These are phyloP conservation scores for Amylocarpus encephaloides DNA, from an alignment of 2,329 filamentous ascomycete species.

Conservation along the genomic window DNA sequence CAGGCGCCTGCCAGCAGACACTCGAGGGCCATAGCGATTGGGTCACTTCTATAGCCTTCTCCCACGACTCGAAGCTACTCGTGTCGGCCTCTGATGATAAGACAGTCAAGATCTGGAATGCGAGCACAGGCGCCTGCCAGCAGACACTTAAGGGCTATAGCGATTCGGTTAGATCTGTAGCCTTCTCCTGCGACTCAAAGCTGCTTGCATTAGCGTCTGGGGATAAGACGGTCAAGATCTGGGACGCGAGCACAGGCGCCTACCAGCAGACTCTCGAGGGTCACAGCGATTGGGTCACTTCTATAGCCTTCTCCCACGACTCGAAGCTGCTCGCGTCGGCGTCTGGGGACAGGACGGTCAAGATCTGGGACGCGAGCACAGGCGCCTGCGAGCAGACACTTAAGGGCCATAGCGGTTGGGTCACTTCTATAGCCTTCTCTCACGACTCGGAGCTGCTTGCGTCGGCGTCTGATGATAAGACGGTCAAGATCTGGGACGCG, in stretches of 20 bases:
- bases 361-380: too few relatives aligned
- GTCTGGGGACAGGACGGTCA: too few relatives aligned
- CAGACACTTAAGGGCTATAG: constrained; percentile 7
- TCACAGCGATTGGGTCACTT: constrained; percentile 11
- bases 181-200: constrained; percentile 13
- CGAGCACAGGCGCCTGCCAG: too few relatives aligned
- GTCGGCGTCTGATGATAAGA: constrained; percentile 13
- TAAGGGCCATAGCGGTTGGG: too few relatives aligned
- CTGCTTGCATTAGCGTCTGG: constrained; percentile 10
- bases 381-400: too few relatives aligned
- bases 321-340: too few relatives aligned
- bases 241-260: constrained; percentile 4
- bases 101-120: constrained; percentile 1
- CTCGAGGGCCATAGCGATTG: constrained; percentile 10
- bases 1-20: background rate
- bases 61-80: constrained; percentile 4
- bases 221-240: constrained; percentile 6
- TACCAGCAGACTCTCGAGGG: constrained; percentile 7
- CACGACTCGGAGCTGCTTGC: constrained; percentile 4
- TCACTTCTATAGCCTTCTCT: constrained; percentile 7
- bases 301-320: constrained; percentile 13
- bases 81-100: constrained; percentile 11
- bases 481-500: background rate
- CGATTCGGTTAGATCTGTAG: constrained; percentile 1
- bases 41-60: background rate